A percentile compares a stretch with the other conserved stretches of the same genome.
phyloP scores from a whole-genome alignment of 805 yeast genomes.

The Cephaloascus fragrans region DNA sequence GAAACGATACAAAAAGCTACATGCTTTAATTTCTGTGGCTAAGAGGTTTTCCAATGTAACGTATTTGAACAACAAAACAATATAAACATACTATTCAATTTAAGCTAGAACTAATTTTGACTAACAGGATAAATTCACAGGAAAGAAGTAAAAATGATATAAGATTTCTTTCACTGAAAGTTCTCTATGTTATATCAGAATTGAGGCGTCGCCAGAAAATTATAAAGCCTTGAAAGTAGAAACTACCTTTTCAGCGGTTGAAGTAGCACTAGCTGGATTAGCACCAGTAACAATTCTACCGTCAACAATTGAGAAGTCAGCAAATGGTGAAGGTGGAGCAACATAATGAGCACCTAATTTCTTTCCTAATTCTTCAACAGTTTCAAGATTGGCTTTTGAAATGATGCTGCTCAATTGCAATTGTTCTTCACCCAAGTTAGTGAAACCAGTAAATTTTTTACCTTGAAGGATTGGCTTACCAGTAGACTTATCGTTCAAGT shows the following conservation, averaged over 20 bases:
- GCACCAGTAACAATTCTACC: conserved; percentile 57
- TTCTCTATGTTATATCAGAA: too few species aligned
- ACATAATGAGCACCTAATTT: conserved; percentile 32
- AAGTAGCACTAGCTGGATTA: conserved; percentile 48
- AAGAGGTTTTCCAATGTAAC: too few species aligned
- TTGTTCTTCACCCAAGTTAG: conserved; percentile 40
- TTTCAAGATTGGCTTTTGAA: conserved; percentile 10
- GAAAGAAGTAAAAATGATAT: too few species aligned
- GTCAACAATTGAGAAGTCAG: conserved; percentile 38
- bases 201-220: too few species aligned
- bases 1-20: too few species aligned
- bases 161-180: too few species aligned
- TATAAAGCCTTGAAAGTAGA: conserved; percentile 9
- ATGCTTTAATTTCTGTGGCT: too few species aligned
- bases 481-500: conserved; percentile 27
- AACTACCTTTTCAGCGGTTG: conserved; percentile 34
- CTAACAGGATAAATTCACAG: too few species aligned
- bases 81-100: too few species aligned
- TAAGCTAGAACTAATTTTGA: too few species aligned
- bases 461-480: conserved; percentile 40
- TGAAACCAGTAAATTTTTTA: conserved; percentile 51
- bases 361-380: conserved; percentile 27
- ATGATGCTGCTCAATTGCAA: conserved; percentile 3
- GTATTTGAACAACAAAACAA: too few species aligned
- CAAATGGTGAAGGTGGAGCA: conserved; percentile 43